A percentile compares a stretch with the other conserved stretches of the same genome.
Conservation (phyloP, 495 filamentous ascomycete species). For the Penicillium alfredii region DNA sequence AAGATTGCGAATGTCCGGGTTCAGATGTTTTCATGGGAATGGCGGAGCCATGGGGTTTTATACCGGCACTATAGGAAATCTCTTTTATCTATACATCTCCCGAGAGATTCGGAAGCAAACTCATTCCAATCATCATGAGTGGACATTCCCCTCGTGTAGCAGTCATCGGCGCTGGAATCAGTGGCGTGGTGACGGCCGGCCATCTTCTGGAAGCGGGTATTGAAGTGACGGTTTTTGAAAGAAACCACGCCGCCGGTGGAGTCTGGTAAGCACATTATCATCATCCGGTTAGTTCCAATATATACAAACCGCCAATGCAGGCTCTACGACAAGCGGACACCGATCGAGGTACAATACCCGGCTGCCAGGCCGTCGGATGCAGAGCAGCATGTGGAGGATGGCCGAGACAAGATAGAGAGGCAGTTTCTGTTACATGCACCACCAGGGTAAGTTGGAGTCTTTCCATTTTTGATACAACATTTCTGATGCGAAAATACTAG, state of each 20-base stretch:
- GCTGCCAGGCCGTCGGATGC: slow-evolving; percentile 40
- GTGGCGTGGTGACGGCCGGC: slow-evolving; percentile 56
- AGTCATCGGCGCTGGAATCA: slow-evolving; percentile 66
- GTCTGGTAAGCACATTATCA: slow-evolving; percentile 56
- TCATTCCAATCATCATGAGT: slow-evolving; percentile 17
- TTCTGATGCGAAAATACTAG: slow-evolving; percentile 19
- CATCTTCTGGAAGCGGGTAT: slow-evolving; percentile 55
- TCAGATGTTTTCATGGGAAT: too few species aligned
- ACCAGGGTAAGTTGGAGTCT: slow-evolving; percentile 36
- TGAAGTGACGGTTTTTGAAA: slow-evolving; percentile 60
- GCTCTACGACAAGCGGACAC: slow-evolving; percentile 53
- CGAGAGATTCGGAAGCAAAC: not conserved
- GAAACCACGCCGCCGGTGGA: slow-evolving; percentile 52
- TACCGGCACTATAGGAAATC: not conserved
- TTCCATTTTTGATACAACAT: not conserved
- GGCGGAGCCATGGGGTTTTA: not conserved
- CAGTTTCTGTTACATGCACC: slow-evolving; percentile 41
- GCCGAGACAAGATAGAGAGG: slow-evolving; percentile 17
- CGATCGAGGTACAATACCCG: slow-evolving; percentile 54
- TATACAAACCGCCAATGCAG: slow-evolving; percentile 18
- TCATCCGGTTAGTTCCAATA: not conserved
- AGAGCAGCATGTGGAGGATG: slow-evolving; percentile 20
- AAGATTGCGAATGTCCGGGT: too few species aligned
- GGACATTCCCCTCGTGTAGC: slow-evolving; percentile 40
- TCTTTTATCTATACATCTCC: not conserved